A percentile compares a stretch with the other conserved stretches of the same genome.
phyloP scores from a whole-genome alignment of 1,139 yeast species.

The Geotrichum candidum region DNA sequence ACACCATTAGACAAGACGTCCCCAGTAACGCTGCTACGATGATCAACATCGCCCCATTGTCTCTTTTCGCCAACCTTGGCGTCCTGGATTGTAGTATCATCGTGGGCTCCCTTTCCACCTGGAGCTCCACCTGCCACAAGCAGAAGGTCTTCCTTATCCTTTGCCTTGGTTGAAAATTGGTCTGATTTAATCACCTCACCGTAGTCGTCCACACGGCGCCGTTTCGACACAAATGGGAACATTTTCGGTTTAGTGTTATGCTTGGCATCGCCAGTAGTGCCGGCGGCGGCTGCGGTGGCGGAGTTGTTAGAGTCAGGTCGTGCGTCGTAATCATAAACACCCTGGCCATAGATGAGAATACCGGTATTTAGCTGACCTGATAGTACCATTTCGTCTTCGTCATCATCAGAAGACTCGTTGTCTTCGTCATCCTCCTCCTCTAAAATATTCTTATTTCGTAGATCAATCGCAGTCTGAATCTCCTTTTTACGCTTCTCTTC shows the following conservation, averaged over 20 bases:
- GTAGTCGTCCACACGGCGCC: slow-evolving; percentile 71
- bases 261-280: slow-evolving; percentile 23
- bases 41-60: slow-evolving; percentile 33
- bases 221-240: slow-evolving; percentile 65
- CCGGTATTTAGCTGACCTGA: slow-evolving; percentile 32
- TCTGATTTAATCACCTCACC: slow-evolving; percentile 65
- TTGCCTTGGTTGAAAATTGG: slow-evolving; percentile 41
- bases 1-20: neutral
- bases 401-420: slow-evolving; percentile 32
- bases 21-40: neutral
- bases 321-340: slow-evolving; percentile 53
- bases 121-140: neutral
- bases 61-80: slow-evolving; percentile 38
- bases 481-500: slow-evolving; percentile 43
- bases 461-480: slow-evolving; percentile 50
- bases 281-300: neutral
- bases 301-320: slow-evolving; percentile 48
- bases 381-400: slow-evolving; percentile 21
- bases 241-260: slow-evolving; percentile 61
- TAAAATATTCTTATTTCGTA: slow-evolving; percentile 50
- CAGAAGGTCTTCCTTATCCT: slow-evolving; percentile 5
- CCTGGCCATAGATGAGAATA: slow-evolving; percentile 37
- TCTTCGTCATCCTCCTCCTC: slow-evolving; percentile 40
- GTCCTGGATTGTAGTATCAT: slow-evolving; percentile 14
- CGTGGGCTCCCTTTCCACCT: neutral